Conservation (phyloP, 1,284 basidiomycete genomes). For the Farysia itapuensis region DNA sequence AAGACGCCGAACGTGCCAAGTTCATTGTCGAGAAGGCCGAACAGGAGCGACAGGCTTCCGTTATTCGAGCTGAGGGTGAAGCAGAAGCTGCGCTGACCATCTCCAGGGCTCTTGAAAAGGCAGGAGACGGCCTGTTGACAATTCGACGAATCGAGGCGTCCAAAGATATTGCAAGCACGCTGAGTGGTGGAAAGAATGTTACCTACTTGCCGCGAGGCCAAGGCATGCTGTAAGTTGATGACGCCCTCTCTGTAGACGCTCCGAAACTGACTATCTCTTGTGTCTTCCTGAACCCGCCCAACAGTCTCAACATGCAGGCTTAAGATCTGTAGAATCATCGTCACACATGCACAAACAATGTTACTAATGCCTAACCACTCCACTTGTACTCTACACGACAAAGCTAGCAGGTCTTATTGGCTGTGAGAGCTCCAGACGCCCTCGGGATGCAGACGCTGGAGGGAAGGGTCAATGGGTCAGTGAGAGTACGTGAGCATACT, state of each 20-base stretch:
- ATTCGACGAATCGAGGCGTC: conserved; percentile 96
- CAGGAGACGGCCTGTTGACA: conserved; percentile 91
- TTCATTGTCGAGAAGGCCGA: conserved; percentile 96
- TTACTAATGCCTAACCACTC: too few relatives aligned
- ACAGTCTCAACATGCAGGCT: conserved; percentile 35
- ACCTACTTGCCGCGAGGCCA: conserved; percentile 62
- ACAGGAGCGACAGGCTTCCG: conserved; percentile 96
- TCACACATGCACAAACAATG: too few relatives aligned
- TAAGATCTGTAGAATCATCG: too few relatives aligned
- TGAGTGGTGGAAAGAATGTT: conserved; percentile 61
- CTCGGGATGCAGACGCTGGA: conserved; percentile 25
- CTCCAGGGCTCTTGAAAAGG: conserved; percentile 85
- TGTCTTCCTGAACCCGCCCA: neutral
- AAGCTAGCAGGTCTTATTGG: neutral
- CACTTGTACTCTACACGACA: too few relatives aligned
- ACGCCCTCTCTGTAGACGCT: neutral
- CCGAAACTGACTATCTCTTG: neutral
- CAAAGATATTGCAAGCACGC: conserved; percentile 79
- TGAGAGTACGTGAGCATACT: neutral
- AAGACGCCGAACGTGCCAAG: conserved; percentile 91
- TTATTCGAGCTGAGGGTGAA: conserved; percentile 97
- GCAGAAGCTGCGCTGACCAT: conserved; percentile 86
- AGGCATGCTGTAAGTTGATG: conserved; percentile 55
- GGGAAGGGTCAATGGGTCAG: neutral
- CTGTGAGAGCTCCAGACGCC: conserved; percentile 30